phyloP scores from a whole-genome alignment of 768 basidiomycete genomes.

The Tylopilus sp. region DNA sequence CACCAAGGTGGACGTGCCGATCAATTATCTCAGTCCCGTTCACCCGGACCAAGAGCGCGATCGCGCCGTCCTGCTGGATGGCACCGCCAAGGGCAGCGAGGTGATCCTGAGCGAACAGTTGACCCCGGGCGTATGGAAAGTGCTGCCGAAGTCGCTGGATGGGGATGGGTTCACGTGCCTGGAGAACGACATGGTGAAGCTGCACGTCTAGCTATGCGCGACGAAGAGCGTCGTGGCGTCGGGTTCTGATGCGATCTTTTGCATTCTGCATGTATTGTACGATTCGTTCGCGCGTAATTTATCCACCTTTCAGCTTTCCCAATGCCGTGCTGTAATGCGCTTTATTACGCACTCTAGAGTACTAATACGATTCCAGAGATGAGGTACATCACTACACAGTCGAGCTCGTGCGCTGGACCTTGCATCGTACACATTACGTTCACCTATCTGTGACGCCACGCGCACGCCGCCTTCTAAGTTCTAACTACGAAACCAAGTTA shows the following conservation, averaged over 20 bases:
- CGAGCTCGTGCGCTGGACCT: too few species aligned
- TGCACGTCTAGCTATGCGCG: slow-evolving; percentile 18
- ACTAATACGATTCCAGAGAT: too few species aligned
- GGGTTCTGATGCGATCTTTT: neutral
- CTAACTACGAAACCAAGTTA: too few species aligned
- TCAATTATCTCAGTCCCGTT: slow-evolving; percentile 41
- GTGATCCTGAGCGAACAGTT: slow-evolving; percentile 43
- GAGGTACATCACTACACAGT: too few species aligned
- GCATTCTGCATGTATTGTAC: slow-evolving; percentile 8
- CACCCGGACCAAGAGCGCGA: slow-evolving; percentile 40
- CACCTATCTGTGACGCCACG: too few species aligned
- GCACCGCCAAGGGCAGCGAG: slow-evolving; percentile 38
- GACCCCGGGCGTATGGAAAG: slow-evolving; percentile 27
- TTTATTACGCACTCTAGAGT: too few species aligned
- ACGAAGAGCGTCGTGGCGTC: neutral
- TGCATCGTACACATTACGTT: too few species aligned
- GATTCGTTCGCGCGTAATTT: slow-evolving; percentile 6
- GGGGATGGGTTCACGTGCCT: slow-evolving; percentile 4
- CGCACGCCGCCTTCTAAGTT: too few species aligned
- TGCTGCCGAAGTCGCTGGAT: slow-evolving; percentile 16
- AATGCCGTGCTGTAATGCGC: too few species aligned
- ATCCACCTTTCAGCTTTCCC: neutral
- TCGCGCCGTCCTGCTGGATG: slow-evolving; percentile 49
- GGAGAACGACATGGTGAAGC: slow-evolving; percentile 25
- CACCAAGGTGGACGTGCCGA: slow-evolving; percentile 37